phyloP scores from a whole-genome alignment of 2,329 filamentous ascomycete species.

The Exophiala dermatitidis region DNA sequence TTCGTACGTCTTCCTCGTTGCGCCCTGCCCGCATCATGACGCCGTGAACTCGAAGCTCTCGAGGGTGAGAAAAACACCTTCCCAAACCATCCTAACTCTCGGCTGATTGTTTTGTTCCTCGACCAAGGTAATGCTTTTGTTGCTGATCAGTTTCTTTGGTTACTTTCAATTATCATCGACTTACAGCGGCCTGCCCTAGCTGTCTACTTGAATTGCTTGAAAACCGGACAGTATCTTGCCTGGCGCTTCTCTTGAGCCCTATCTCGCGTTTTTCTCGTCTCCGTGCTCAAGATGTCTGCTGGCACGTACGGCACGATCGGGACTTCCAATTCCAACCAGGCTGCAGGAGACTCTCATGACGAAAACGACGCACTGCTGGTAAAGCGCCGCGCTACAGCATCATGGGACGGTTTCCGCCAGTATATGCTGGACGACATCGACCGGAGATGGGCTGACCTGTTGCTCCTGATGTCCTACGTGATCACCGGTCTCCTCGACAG shows the following conservation, averaged over 20 bases:
- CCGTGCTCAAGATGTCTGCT: constrained; percentile 4
- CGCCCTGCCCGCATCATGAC: not conserved
- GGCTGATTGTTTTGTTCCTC: constrained; percentile 15
- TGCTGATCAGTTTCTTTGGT: not conserved
- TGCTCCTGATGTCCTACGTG: constrained; percentile 65
- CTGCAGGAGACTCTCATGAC: constrained; percentile 1
- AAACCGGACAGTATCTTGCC: no score
- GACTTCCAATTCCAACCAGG: not conserved
- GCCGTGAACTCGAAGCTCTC: not conserved
- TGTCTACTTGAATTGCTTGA: no score
- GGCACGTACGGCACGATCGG: constrained; percentile 15
- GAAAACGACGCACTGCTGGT: constrained; percentile 12
- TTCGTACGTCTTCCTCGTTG: not conserved
- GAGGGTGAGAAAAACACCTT: not conserved
- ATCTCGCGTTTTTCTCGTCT: no score
- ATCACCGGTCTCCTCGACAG: constrained; percentile 73
- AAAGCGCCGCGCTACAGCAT: not conserved
- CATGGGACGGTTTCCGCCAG: constrained; percentile 4
- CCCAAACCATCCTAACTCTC: not conserved
- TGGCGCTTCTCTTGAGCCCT: no score
- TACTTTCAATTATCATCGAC: not conserved
- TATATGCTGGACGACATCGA: constrained; percentile 20
- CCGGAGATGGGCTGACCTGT: constrained; percentile 51
- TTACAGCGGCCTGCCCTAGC: no score
- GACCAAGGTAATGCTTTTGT: not conserved